Evolutionary conservation across 768 basidiomycete species (phyloP).

Genomic region (Agaricus sinodeliciosus): DNA sequence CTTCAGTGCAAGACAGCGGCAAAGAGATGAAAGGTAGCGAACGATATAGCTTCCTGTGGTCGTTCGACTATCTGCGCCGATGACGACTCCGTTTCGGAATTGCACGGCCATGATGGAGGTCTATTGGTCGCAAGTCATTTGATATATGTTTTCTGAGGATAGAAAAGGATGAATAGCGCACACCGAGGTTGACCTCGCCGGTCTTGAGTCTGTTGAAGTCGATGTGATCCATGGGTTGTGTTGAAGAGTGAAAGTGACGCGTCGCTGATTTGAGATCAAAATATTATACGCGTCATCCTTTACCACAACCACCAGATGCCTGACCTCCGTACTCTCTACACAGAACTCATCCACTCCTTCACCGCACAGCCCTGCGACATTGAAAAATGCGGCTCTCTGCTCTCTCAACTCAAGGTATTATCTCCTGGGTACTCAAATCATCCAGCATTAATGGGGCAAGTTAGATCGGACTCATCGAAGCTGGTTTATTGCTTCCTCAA

Average conservation of each 20-base stretch:
- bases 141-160: background rate
- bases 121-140: slow-evolving; percentile 30
- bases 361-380: slow-evolving; percentile 60
- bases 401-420: slow-evolving; percentile 70
- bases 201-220: slow-evolving; percentile 85
- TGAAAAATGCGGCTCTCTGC: slow-evolving; percentile 52
- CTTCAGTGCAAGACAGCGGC: background rate
- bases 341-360: slow-evolving; percentile 63
- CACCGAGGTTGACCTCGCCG: slow-evolving; percentile 96
- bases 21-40: slow-evolving; percentile 18
- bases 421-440: background rate
- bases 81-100: slow-evolving; percentile 90
- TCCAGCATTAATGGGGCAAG: background rate
- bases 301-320: slow-evolving; percentile 1
- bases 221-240: slow-evolving; percentile 48
- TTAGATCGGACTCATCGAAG: slow-evolving; percentile 73
- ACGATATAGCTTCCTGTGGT: slow-evolving; percentile 97
- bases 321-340: slow-evolving; percentile 55
- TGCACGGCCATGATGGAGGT: slow-evolving; percentile 99
- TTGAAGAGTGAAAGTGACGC: slow-evolving; percentile 39
- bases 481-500: slow-evolving; percentile 72
- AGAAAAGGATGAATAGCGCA: slow-evolving; percentile 33
- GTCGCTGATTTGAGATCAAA: slow-evolving; percentile 25
- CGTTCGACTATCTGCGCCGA: slow-evolving; percentile 96
- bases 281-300: slow-evolving; percentile 29